phyloP scores from a whole-genome alignment of 2,329 filamentous ascomycete genomes.

The Fusarium luffae region DNA sequence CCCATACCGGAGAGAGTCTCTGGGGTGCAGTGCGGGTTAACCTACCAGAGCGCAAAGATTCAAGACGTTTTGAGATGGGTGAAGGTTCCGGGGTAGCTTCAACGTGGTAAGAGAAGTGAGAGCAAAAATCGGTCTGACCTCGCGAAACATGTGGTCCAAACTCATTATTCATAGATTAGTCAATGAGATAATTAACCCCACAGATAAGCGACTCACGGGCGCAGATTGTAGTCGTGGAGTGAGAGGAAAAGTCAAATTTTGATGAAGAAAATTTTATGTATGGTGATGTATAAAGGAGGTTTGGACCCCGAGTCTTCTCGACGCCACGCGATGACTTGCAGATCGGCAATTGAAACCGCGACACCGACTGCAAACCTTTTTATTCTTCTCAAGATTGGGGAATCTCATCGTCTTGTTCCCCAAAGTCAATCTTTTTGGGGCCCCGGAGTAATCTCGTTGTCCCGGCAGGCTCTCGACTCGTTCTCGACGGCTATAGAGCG shows the following conservation, averaged over 20 bases:
- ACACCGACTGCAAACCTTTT: background rate
- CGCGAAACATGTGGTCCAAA: constrained; percentile 9
- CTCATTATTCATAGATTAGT: constrained; percentile 30
- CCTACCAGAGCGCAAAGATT: background rate
- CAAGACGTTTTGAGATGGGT: background rate
- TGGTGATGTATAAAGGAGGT: constrained; percentile 14
- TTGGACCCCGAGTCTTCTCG: background rate
- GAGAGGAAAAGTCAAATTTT: background rate
- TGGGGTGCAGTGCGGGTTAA: constrained; percentile 25
- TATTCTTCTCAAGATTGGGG: background rate
- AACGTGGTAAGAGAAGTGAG: background rate
- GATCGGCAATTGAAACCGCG: background rate
- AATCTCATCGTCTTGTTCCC: background rate
- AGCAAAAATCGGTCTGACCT: constrained; percentile 7
- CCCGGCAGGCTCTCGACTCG: constrained; percentile 10
- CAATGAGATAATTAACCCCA: constrained; percentile 26
- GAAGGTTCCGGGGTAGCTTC: constrained; percentile 11
- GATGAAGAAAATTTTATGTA: background rate
- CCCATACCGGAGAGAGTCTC: constrained; percentile 5
- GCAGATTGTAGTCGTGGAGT: constrained; percentile 12
- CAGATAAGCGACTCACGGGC: constrained; percentile 33
- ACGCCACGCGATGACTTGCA: background rate
- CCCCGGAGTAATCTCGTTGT: constrained; percentile 31
- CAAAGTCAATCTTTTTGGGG: constrained; percentile 15
- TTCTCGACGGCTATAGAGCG: background rate